Evolutionary conservation across 1,284 basidiomycete genomes (phyloP), one percentile per base, ranked within the genome.

Genomic region (Fistulinella cinereoalba): DNA sequence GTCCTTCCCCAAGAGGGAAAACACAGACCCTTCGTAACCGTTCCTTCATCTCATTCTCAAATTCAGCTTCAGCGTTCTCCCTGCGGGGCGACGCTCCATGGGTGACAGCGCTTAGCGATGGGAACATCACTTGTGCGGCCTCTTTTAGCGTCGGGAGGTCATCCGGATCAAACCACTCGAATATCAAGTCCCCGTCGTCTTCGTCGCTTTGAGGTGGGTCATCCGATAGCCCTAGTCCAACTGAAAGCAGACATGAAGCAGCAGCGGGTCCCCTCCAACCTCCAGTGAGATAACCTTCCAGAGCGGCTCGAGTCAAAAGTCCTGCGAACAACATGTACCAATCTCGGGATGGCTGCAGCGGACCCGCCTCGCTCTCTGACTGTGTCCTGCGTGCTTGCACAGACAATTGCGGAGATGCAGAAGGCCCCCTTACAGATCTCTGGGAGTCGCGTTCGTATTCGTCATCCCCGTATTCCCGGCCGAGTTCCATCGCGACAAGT

Each of bases 281-380:
- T 11, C 80, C 82, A 6, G 81, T 82, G 37, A 92, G 71, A 60
- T 91, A 92, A 0, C 89, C 90, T 58, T 92, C 88, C 42, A 92
- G 67, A 22, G 81, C 85, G 0, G 88, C 86, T 21, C 88, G 79
- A 4, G 88, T 89, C 21, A 91, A 71, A 21, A 92, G 68, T 2
- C 85, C 83, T 0, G 79, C 80, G 9, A 92, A 72, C 8, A 92
- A 73, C 63, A 84, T 75, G 65, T 90, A 92, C 90, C 90, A 92
- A 51, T 83, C 80, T 25, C 77, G 69, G 25, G 86, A 83, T 2
- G 88, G 88, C 2, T 75, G 72, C 31, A 87, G 64, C 2, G 81
- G 80, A 38, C 71, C 64, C 5, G 71, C 71, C 41, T 73, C 75
- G 52, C 70, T 67, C 50, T 66, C 66, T 12, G 66, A 62, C 25